Conservation (phyloP, 2,329 filamentous ascomycete species). For the Westerdykella aurantiaca region DNA sequence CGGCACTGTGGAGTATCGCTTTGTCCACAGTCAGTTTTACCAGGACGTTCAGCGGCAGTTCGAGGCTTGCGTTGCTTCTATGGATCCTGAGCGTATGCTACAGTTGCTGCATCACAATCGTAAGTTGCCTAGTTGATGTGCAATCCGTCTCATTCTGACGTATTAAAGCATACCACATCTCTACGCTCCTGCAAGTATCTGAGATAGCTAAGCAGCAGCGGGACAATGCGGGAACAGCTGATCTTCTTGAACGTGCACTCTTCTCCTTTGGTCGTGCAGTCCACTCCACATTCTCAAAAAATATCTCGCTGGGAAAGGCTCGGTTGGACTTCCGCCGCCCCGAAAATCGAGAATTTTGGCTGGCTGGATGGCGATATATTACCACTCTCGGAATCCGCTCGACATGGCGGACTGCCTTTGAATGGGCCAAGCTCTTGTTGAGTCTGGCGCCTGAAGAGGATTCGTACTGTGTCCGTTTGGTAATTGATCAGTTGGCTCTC, state of each 20-base stretch:
- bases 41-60: constrained; percentile 70
- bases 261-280: constrained; percentile 90
- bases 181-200: constrained; percentile 86
- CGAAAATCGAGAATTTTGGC: constrained; percentile 89
- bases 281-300: constrained; percentile 72
- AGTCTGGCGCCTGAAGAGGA: constrained; percentile 67
- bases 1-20: constrained; percentile 67
- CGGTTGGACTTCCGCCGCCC: constrained; percentile 73
- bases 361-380: constrained; percentile 85
- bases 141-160: constrained; percentile 11
- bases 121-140: constrained; percentile 23
- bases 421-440: constrained; percentile 85
- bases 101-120: constrained; percentile 64
- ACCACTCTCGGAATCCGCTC: constrained; percentile 79
- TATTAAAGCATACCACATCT: constrained; percentile 74
- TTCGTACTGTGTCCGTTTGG: constrained; percentile 74
- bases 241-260: constrained; percentile 82
- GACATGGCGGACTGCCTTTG: constrained; percentile 88
- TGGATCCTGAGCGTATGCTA: constrained; percentile 80
- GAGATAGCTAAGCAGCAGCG: constrained; percentile 88
- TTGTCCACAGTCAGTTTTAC: constrained; percentile 69
- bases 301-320: constrained; percentile 70
- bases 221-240: constrained; percentile 77
- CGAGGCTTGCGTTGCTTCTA: constrained; percentile 68
- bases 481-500: constrained; percentile 80